phyloP scores from a whole-genome alignment of 2,329 filamentous ascomycete genomes.

The Penicillium expansum region DNA sequence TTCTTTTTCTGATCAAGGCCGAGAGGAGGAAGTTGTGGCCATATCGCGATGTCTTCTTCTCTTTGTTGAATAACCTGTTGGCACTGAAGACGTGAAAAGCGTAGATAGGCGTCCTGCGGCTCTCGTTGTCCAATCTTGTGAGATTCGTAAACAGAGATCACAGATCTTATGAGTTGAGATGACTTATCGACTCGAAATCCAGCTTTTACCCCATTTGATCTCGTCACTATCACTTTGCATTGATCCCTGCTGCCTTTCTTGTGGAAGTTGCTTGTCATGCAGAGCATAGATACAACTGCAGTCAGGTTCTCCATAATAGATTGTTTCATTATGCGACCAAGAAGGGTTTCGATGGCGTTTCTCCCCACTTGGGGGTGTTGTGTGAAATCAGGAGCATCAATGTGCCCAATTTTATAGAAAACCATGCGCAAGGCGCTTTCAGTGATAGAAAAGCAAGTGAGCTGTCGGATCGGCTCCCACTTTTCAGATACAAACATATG shows the following conservation, averaged over 20 bases:
- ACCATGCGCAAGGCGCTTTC: slow-evolving; percentile 5
- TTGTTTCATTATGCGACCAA: slow-evolving; percentile 1
- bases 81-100: neutral
- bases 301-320: slow-evolving; percentile 4
- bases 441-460: slow-evolving; percentile 6
- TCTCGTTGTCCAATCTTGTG: slow-evolving; percentile 4
- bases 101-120: neutral
- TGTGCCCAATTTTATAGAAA: neutral
- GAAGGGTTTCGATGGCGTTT: neutral
- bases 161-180: neutral
- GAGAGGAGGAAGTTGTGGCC: neutral
- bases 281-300: slow-evolving; percentile 1
- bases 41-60: neutral
- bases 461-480: slow-evolving; percentile 8
- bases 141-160: neutral
- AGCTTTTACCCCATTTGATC: neutral
- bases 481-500: slow-evolving; percentile 4
- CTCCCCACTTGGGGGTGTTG: neutral
- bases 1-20: neutral
- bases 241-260: too few species aligned
- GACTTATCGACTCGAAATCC: slow-evolving; percentile 1
- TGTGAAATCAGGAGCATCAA: neutral
- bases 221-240: neutral
- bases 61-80: neutral
- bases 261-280: neutral